Base-by-base conservation (phyloP, 805 yeast genomes). In the Saccharomycopsis synnaedendra region DNA sequence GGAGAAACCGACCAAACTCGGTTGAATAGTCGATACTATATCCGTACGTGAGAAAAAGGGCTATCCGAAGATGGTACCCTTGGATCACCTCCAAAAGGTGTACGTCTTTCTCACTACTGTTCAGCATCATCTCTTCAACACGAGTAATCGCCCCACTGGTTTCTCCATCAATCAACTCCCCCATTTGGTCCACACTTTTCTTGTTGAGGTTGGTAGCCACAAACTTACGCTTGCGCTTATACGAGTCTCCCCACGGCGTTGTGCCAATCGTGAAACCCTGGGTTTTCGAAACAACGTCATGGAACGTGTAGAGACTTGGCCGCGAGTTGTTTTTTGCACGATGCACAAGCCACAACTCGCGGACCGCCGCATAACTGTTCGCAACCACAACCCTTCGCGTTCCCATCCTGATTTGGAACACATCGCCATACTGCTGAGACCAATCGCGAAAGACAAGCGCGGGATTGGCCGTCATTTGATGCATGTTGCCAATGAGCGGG, bases 331-430 rank as follows among this genome's bases (percentile, higher is more conserved):
- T 75, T 3, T 79, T 74, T 34, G 66, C 59, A 5, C 78, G 64
- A 53, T 69, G 67, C 32, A 60, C 61, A 31, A 72, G 60, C 84
- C 85, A 82, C 3, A 84, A 61, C 29, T 64, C 64, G 37, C 62
- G 59, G 1, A 80, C 76, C 5, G 81, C 71, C 3, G 70, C 72
- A 54, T 65, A 79, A 1, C 82, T 72, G 57, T 84, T 82, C n/a
- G 78, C 89, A 11, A 85, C 79, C 8, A 85, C 70, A 1, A 80
- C 74, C 9, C 72, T 63, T 38, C 62, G 67, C 19, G 59, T 63
- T 0, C 94, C 94, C 46, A 84, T 60, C 42, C 82, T 62, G 41
- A 82, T 67, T 55, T 84, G 90, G 57, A 72, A 82, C 1, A 82
- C 72, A 5, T 66, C 60, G 4, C 74, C 70, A 52, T 71, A 69